A percentile compares a stretch with the other conserved stretches of the same genome.
phyloP scores from a whole-genome alignment of 805 yeast genomes.

The Yarrowia sp. region DNA sequence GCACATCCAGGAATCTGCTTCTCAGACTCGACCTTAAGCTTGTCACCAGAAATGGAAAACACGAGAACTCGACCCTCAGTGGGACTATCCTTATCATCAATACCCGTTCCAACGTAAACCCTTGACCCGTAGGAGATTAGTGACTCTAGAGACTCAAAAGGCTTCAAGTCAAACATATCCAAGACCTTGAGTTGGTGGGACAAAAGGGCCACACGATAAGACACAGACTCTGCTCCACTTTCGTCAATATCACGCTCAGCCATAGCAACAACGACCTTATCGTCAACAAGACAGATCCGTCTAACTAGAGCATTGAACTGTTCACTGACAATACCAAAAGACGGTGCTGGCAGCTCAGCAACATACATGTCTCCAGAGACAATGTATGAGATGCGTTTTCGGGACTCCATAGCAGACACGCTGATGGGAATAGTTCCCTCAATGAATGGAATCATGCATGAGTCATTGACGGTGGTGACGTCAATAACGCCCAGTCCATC shows the following conservation, averaged over 20 bases:
- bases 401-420: not conserved
- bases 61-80: slow-evolving; percentile 1
- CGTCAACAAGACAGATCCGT: not conserved
- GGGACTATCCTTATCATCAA: slow-evolving; percentile 12
- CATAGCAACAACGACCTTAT: slow-evolving; percentile 9
- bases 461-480: not conserved
- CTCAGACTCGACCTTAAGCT: not conserved
- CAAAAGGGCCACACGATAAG: not conserved
- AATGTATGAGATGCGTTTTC: slow-evolving; percentile 1
- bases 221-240: not conserved
- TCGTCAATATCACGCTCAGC: slow-evolving; percentile 8
- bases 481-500: not conserved
- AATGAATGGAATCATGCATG: not conserved
- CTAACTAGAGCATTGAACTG: slow-evolving; percentile 16
- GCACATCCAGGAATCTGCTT: slow-evolving; percentile 8
- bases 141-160: slow-evolving; percentile 13
- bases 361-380: not conserved
- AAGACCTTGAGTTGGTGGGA: not conserved
- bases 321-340: not conserved
- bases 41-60: not conserved
- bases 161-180: not conserved
- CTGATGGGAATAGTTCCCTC: slow-evolving; percentile 8
- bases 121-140: not conserved
- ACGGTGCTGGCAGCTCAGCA: not conserved
- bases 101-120: slow-evolving; percentile 7